These are phyloP conservation scores for Trichoderma atroviride DNA, from an alignment of 2,329 filamentous ascomycete genomes.

Conservation along the genomic window DNA sequence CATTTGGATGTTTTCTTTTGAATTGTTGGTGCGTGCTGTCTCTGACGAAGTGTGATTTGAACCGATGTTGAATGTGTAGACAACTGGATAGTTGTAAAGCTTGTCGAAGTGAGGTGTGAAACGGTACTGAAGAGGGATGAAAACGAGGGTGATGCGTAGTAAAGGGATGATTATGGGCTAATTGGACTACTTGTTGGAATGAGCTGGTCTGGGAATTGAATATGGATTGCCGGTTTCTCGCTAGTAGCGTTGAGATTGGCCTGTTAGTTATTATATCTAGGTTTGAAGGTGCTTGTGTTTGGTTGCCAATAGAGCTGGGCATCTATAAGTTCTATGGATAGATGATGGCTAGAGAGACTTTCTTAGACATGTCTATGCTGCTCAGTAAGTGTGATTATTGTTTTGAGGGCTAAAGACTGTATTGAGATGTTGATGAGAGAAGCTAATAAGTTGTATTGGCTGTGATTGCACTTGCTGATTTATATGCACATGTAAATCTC, in stretches of 20 bases:
- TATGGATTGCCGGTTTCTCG: neutral
- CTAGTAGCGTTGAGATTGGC: neutral
- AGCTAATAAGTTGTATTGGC: neutral
- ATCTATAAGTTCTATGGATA: neutral
- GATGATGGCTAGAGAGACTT: no score
- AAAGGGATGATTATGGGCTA: neutral
- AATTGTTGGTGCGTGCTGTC: no score
- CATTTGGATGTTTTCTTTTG: constrained; percentile 3
- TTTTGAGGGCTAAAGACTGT: no score
- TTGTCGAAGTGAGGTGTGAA: neutral
- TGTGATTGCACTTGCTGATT: neutral
- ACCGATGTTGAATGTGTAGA: no score
- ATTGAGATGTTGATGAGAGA: no score
- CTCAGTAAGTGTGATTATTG: neutral
- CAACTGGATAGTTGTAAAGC: no score
- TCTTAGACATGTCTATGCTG: no score
- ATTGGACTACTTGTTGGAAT: neutral
- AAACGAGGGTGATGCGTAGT: neutral
- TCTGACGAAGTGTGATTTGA: neutral
- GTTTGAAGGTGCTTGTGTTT: no score
- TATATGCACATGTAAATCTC: neutral
- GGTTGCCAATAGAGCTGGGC: no score
- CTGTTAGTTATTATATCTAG: no score
- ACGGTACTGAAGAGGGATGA: neutral
- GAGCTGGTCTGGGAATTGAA: neutral